Conservation (phyloP, 306 rosid species). For the Rubus idaeus region DNA sequence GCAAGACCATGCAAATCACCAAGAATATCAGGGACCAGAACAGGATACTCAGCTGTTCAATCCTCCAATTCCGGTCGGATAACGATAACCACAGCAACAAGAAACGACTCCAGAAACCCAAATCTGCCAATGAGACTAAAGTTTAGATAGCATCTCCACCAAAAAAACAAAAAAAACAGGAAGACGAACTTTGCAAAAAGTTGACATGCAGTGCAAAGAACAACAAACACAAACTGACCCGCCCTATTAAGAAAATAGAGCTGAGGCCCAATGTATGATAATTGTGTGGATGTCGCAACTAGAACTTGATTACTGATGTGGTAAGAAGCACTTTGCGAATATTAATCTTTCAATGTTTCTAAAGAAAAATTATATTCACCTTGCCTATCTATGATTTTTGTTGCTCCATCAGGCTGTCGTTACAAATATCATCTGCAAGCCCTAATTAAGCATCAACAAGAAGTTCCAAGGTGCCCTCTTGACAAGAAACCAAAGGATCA, state of each 20-base stretch:
- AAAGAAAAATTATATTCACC: conserved; percentile 87
- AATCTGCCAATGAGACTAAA: conserved; percentile 43
- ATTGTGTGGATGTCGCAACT: too few relatives aligned
- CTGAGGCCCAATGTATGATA: conserved; percentile 21
- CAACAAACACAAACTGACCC: too few relatives aligned
- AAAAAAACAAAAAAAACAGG: neutral
- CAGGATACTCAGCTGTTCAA: conserved; percentile 44
- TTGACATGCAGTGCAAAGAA: too few relatives aligned
- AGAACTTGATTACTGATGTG: conserved; percentile 38
- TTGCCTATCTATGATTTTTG: conserved; percentile 87
- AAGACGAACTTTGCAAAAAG: too few relatives aligned
- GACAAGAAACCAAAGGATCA: neutral
- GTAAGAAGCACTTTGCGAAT: conserved; percentile 65
- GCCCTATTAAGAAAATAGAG: too few relatives aligned
- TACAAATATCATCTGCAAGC: conserved; percentile 65
- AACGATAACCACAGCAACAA: conserved; percentile 30
- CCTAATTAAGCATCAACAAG: conserved; percentile 3
- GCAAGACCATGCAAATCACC: too few relatives aligned
- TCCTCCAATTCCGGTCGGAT: too few relatives aligned
- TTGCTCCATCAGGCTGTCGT: conserved; percentile 61
- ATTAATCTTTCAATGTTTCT: conserved; percentile 72
- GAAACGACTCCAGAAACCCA: conserved; percentile 91
- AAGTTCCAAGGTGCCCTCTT: neutral
- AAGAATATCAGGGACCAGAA: conserved; percentile 45
- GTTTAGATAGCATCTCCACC: neutral